phyloP scores from a whole-genome alignment of 2,329 filamentous ascomycete genomes.

The Paracorniculantispora psalliotae region DNA sequence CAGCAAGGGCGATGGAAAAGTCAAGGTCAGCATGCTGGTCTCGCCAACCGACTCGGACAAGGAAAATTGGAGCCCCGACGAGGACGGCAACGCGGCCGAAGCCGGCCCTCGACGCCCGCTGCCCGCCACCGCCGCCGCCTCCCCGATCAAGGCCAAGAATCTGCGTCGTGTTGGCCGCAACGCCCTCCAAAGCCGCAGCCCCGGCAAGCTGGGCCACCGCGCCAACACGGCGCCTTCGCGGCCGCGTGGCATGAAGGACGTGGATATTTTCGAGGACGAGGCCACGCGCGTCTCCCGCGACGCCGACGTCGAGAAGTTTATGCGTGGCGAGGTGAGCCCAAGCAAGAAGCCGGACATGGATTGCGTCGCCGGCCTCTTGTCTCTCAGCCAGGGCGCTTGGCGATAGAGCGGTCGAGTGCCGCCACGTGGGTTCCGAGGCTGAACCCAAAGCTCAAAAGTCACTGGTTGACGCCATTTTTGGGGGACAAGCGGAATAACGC shows the following conservation, averaged over 20 bases:
- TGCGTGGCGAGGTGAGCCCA: slow-evolving; percentile 60
- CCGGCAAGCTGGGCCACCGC: slow-evolving; percentile 30
- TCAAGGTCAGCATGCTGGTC: slow-evolving; percentile 36
- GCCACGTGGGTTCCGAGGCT: background rate
- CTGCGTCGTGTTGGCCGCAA: slow-evolving; percentile 37
- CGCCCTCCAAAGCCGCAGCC: slow-evolving; percentile 36
- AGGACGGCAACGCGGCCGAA: slow-evolving; percentile 36
- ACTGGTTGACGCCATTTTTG: slow-evolving; percentile 3
- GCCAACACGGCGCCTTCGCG: slow-evolving; percentile 38
- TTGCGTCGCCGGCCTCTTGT: slow-evolving; percentile 82
- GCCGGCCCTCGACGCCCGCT: slow-evolving; percentile 30
- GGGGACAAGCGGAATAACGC: background rate
- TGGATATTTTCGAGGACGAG: slow-evolving; percentile 51
- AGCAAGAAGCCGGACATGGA: slow-evolving; percentile 79
- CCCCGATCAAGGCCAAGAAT: slow-evolving; percentile 21
- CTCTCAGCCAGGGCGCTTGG: slow-evolving; percentile 91
- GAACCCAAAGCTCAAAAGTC: slow-evolving; percentile 1
- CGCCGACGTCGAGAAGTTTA: slow-evolving; percentile 69
- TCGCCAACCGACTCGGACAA: slow-evolving; percentile 73
- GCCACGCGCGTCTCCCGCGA: slow-evolving; percentile 25
- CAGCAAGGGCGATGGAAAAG: slow-evolving; percentile 24
- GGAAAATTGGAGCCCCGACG: slow-evolving; percentile 74
- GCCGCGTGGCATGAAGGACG: slow-evolving; percentile 27
- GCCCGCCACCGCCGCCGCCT: slow-evolving; percentile 22
- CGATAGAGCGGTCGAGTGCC: slow-evolving; percentile 40